phyloP scores from a whole-genome alignment of 805 yeast species.

The Lipomyces orientalis region DNA sequence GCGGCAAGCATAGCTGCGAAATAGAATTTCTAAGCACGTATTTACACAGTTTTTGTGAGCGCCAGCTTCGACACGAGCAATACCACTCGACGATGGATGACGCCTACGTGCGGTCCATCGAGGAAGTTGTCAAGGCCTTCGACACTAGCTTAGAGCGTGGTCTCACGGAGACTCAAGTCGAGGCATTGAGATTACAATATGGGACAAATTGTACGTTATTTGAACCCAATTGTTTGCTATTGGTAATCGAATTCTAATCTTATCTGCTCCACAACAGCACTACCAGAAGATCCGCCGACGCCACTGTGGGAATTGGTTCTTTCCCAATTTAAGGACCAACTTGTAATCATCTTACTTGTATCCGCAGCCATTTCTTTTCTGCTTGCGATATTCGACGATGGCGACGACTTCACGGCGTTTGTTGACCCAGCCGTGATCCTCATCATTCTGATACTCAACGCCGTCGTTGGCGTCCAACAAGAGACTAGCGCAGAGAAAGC shows the following conservation, averaged over 20 bases:
- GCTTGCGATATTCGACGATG: slow-evolving; percentile 45
- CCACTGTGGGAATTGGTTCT: slow-evolving; percentile 47
- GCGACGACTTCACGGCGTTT: slow-evolving; percentile 45
- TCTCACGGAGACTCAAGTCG: slow-evolving; percentile 38
- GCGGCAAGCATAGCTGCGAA: background rate
- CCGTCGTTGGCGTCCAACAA: slow-evolving; percentile 57
- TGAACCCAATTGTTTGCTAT: background rate
- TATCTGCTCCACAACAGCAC: slow-evolving; percentile 30
- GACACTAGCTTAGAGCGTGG: slow-evolving; percentile 36
- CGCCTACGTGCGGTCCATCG: slow-evolving; percentile 34
- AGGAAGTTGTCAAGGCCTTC: slow-evolving; percentile 32
- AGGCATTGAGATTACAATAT: slow-evolving; percentile 27
- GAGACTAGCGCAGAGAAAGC: slow-evolving; percentile 59
- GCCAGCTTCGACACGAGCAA: background rate
- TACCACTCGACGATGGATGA: slow-evolving; percentile 29
- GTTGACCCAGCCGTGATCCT: slow-evolving; percentile 53
- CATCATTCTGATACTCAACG: slow-evolving; percentile 53
- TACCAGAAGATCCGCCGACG: slow-evolving; percentile 49
- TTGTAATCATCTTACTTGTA: slow-evolving; percentile 46
- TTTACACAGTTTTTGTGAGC: background rate
- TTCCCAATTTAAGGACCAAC: slow-evolving; percentile 49
- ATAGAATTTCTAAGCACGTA: background rate
- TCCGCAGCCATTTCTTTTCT: slow-evolving; percentile 47
- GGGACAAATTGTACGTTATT: slow-evolving; percentile 36
- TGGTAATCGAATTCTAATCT: background rate